Conservation (phyloP, 768 basidiomycete species). For the Collybia mongolica region DNA sequence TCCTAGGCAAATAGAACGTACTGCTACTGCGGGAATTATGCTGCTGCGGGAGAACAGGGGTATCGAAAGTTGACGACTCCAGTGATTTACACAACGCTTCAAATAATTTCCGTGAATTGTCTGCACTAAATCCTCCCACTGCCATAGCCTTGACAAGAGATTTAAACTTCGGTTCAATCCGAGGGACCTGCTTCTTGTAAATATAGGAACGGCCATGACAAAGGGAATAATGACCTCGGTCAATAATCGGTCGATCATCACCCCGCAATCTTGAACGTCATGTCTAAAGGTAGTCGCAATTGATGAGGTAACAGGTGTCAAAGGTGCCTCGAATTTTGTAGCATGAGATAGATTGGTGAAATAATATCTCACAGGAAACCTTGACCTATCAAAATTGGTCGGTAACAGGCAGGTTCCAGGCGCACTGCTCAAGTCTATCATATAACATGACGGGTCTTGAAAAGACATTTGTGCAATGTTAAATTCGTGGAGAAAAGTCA, state of each 20-base stretch:
- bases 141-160: constrained; percentile 48
- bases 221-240: constrained; percentile 23
- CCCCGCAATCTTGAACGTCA: constrained; percentile 41
- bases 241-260: constrained; percentile 35
- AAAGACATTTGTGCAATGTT: constrained; percentile 34
- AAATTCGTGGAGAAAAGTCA: constrained; percentile 50
- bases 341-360: constrained; percentile 27
- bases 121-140: constrained; percentile 44
- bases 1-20: no score
- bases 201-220: not conserved
- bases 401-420: constrained; percentile 17
- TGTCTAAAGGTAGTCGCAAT: constrained; percentile 28
- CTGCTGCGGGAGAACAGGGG: not conserved
- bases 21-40: no score
- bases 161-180: constrained; percentile 37
- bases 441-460: constrained; percentile 33
- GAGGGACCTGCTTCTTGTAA: constrained; percentile 34
- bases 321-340: constrained; percentile 14
- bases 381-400: constrained; percentile 14
- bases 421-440: constrained; percentile 41
- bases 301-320: constrained; percentile 6
- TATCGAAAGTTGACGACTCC: constrained; percentile 39
- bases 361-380: constrained; percentile 26
- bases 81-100: constrained; percentile 47
- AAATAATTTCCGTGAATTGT: constrained; percentile 47